Base-by-base conservation (phyloP, 2,329 filamentous ascomycete species). In the Alternaria solani region DNA sequence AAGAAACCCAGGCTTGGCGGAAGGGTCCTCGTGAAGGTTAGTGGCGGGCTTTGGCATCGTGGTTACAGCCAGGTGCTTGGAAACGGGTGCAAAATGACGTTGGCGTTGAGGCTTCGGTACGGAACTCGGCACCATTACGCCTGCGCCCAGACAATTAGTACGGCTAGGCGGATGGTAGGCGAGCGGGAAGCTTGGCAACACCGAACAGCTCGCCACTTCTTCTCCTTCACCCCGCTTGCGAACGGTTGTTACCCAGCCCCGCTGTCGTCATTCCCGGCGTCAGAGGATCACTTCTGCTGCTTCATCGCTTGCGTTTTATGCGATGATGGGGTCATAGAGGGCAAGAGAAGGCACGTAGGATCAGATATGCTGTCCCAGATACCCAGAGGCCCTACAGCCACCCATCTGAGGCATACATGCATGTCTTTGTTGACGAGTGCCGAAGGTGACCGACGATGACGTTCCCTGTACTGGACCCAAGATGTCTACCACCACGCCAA, bases 401-500 rank as follows among this genome's bases (percentile, higher is more conserved):
- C 55, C 55, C 51, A 49, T 55, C 43, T 46, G 42, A 32, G 57
- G 55, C 55, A 59, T 64, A 63, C 61, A 54, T 56, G 64, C 61
- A 52, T 56, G 57, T 54, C 55, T 54, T 68, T 65, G 54, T 64
- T 55, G 41, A 49, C 34, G 23, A 63, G 26, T 56, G 62, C 66
- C 65, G 66, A 67, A 58, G 55, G 62, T 68, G 64, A 67, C 63
- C 62, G 61, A 63, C 51, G 47, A 65, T 74, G 72, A 72, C 71
- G 68, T 70, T 49, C 55, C 67, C 51, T 62, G 61, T 41, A 66
- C 57, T 61, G 61, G 68, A 64, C 62, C 70, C 66, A 72, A 69
- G 69, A 69, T 70, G 52, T 61, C 62, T 63, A 53, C 57, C 66
- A 66, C 64, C 66, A 58, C 55, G 72, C 72, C 72, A 75, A 74